Evolutionary conservation across 139 green algal species (phyloP), one percentile per base, ranked within the genome.

Genomic region (Chlorella sorokiniana): DNA sequence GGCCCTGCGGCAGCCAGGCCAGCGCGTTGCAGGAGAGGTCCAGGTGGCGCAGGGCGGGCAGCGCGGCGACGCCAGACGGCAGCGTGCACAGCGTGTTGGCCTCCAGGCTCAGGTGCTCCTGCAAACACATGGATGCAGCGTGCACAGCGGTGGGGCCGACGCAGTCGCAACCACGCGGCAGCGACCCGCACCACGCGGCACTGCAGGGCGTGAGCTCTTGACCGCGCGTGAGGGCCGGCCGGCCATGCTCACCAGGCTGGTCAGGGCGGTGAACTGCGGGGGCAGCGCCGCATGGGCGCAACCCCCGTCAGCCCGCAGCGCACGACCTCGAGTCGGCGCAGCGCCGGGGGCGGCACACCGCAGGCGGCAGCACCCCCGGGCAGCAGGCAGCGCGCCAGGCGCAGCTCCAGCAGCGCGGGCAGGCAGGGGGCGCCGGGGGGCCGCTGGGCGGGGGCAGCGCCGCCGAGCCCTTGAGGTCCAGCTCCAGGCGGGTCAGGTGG

Each of bases 51-150:
- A 82, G 77, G 25, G 63, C 44, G 1, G 62, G 48, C 62, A 82
- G 62, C 42, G 77, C 38, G 6, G 33, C 37, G 44, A 82, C 27
- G 10, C 20, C 40, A 7, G 77, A 63, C 35, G 77, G 63, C 44
- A 74, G 5, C 31, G 42, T 38, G 56, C 56, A 48, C 59, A 81
- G 76, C 41, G 16, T 40, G 45, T 74, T 74, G 61, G 37, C 61
- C 59, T 72, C 76, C 59, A 81, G 42, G n/a, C 62, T 64, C 41
- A 81, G 76, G 42, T 54, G 42, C 27, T 35, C 67, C 76, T 81
- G 76, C 33, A 33, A 40, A 4, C 14, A 59, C 48, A 59, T 59
- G 48, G 48, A 11, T 68, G 61, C 61, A 11, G 25, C 8, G 11
- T 68, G 23, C 8, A 10, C 8, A n/a, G 22, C 61, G 6, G 38